Conservation (phyloP, 768 basidiomycete genomes). For the Mycena rebaudengoi region DNA sequence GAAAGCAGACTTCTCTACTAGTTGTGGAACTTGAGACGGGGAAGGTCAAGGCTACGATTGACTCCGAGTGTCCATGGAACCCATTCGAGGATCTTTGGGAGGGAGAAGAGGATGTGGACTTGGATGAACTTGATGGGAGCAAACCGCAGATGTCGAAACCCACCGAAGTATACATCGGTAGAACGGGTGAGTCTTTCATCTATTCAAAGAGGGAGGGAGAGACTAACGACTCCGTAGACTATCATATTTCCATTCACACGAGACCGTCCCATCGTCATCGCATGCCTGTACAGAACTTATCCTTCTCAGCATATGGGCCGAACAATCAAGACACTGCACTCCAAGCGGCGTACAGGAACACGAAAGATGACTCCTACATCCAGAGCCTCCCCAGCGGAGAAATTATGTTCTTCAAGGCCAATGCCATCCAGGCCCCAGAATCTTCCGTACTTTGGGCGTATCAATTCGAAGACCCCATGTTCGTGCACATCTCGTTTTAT, state of each 20-base stretch:
- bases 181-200: slow-evolving; percentile 51
- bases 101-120: slow-evolving; percentile 54
- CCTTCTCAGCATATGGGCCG: slow-evolving; percentile 92
- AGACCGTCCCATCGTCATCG: slow-evolving; percentile 46
- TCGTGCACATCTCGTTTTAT: slow-evolving; percentile 34
- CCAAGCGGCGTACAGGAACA: slow-evolving; percentile 78
- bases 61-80: slow-evolving; percentile 83
- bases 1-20: slow-evolving; percentile 87
- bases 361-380: slow-evolving; percentile 83
- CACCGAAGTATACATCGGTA: slow-evolving; percentile 59
- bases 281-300: slow-evolving; percentile 77
- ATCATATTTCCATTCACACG: slow-evolving; percentile 86
- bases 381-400: slow-evolving; percentile 84
- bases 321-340: slow-evolving; percentile 83
- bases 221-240: slow-evolving; percentile 61
- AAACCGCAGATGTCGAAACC: slow-evolving; percentile 46
- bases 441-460: slow-evolving; percentile 63
- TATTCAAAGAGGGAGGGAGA: not conserved
- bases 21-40: slow-evolving; percentile 84
- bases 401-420: slow-evolving; percentile 75
- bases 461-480: slow-evolving; percentile 75
- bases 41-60: slow-evolving; percentile 75
- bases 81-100: slow-evolving; percentile 63
- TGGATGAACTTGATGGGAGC: slow-evolving; percentile 68
- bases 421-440: slow-evolving; percentile 23